A percentile compares a stretch with the other conserved stretches of the same genome.
Evolutionary conservation across 2,329 filamentous ascomycete species (phyloP).

Genomic region (Pseudocercospora macadamiae): DNA sequence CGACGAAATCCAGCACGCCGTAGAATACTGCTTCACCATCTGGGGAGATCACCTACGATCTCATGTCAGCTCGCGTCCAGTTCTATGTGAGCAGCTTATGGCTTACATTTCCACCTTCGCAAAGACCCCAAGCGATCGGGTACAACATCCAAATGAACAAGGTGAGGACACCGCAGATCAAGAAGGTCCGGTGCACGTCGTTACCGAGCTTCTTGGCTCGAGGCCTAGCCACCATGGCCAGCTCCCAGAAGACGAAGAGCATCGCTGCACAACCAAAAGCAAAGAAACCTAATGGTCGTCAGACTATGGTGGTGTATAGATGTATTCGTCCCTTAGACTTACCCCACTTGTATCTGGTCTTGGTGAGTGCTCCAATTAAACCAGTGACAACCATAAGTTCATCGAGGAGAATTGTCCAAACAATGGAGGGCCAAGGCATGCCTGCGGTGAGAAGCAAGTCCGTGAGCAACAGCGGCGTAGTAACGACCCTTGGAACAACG

Average conservation of each 20-base stretch:
- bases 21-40: slow-evolving; percentile 69
- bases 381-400: slow-evolving; percentile 65
- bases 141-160: slow-evolving; percentile 63
- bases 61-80: neutral
- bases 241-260: slow-evolving; percentile 53
- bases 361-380: slow-evolving; percentile 63
- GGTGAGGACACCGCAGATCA: slow-evolving; percentile 56
- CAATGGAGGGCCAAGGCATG: slow-evolving; percentile 64
- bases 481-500: slow-evolving; percentile 45
- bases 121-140: slow-evolving; percentile 63
- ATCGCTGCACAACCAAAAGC: slow-evolving; percentile 46
- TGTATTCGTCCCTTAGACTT: slow-evolving; percentile 46
- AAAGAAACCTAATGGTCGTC: slow-evolving; percentile 37
- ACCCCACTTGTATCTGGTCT: slow-evolving; percentile 65
- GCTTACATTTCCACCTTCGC: slow-evolving; percentile 61
- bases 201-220: slow-evolving; percentile 57
- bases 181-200: slow-evolving; percentile 54
- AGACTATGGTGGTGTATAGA: slow-evolving; percentile 40
- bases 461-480: slow-evolving; percentile 62
- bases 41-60: slow-evolving; percentile 50
- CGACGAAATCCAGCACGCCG: slow-evolving; percentile 62
- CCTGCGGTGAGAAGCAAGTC: slow-evolving; percentile 65
- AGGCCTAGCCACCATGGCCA: slow-evolving; percentile 52
- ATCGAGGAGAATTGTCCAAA: slow-evolving; percentile 62
- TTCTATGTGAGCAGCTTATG: neutral